Evolutionary conservation across 2,329 filamentous ascomycete species (phyloP).

Genomic region (Diaporthe australafricana): DNA sequence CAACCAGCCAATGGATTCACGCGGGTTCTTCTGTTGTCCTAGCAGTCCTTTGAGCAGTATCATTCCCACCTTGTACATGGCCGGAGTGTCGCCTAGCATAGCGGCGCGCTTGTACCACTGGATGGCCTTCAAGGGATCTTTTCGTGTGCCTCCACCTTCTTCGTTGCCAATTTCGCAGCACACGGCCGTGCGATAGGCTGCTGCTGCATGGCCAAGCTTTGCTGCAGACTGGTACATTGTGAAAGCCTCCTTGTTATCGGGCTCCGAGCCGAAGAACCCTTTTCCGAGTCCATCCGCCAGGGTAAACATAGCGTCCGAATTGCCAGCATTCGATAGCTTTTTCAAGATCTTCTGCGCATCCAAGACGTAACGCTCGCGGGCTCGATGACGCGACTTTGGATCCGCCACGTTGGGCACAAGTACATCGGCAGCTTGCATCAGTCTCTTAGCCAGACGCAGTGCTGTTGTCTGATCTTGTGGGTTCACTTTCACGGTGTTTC

Average conservation of each 20-base stretch:
- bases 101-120: constrained; percentile 98
- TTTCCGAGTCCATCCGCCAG: constrained; percentile 90
- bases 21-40: constrained; percentile 84
- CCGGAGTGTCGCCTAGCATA: constrained; percentile 87
- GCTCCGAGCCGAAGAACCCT: constrained; percentile 80
- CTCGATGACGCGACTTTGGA: constrained; percentile 78
- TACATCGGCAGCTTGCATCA: constrained; percentile 85
- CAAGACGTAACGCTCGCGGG: constrained; percentile 83
- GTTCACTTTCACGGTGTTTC: constrained; percentile 75
- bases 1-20: constrained; percentile 91
- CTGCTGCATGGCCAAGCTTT: constrained; percentile 85
- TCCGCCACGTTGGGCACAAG: constrained; percentile 75
- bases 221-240: constrained; percentile 93
- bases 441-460: constrained; percentile 81
- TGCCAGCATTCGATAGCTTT: constrained; percentile 80
- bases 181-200: constrained; percentile 93
- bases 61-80: constrained; percentile 99
- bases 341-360: constrained; percentile 94
- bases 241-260: constrained; percentile 93
- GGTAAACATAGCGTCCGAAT: constrained; percentile 92
- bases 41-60: constrained; percentile 92
- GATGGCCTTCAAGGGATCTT: constrained; percentile 92
- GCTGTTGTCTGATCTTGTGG: constrained; percentile 79
- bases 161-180: constrained; percentile 97
- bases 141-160: constrained; percentile 91